Conservation (phyloP, 345 rosid species). For the Euphorbia peplus region DNA sequence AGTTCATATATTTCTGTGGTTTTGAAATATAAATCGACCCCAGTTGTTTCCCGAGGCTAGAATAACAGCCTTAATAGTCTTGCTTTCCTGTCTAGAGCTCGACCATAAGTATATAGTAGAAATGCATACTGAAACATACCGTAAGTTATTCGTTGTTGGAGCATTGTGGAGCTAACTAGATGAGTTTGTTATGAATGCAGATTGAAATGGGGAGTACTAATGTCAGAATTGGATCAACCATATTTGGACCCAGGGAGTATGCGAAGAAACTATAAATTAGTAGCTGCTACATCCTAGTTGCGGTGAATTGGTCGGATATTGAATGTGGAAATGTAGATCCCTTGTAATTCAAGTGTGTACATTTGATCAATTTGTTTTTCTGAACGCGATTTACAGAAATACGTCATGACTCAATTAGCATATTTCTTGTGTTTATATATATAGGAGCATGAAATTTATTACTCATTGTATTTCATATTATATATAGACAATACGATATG, state of each 20-base stretch:
- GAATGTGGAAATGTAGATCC: too few species aligned
- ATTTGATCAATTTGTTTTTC: neutral
- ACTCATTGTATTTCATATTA: too few species aligned
- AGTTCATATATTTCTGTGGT: slow-evolving; percentile 1
- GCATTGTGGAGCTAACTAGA: slow-evolving; percentile 9
- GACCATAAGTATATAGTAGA: neutral
- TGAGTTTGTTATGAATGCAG: slow-evolving; percentile 40
- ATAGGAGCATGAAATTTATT: too few species aligned
- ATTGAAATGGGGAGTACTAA: slow-evolving; percentile 89
- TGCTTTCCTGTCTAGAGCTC: neutral
- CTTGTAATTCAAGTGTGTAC: neutral
- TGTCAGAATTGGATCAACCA: slow-evolving; percentile 89
- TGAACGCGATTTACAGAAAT: too few species aligned
- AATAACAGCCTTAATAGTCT: too few species aligned
- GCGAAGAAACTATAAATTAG: slow-evolving; percentile 34
- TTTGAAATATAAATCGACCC: neutral
- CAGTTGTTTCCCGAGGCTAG: neutral
- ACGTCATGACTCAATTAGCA: too few species aligned
- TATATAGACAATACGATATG: too few species aligned
- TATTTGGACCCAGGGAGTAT: slow-evolving; percentile 85
- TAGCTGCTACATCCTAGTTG: neutral
- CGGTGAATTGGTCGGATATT: too few species aligned
- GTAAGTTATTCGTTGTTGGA: neutral
- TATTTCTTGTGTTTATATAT: too few species aligned
- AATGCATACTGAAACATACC: neutral